Evolutionary conservation across 345 rosid species (phyloP).

Genomic region (Populus nigra): DNA sequence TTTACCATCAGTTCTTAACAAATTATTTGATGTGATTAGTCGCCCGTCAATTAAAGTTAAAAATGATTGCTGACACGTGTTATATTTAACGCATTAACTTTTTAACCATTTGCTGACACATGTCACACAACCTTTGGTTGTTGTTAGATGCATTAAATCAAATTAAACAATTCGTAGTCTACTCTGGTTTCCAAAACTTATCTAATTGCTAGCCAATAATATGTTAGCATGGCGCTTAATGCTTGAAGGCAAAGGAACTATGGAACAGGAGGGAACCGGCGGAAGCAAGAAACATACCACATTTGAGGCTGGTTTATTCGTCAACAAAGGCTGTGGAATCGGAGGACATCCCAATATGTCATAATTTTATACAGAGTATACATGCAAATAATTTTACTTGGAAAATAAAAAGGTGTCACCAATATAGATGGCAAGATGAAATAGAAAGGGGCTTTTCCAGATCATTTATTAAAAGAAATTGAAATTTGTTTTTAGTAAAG

Average conservation of each 20-base stretch:
- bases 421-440: neutral
- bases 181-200: neutral
- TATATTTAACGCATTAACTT: too few relatives aligned
- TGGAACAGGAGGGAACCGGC: neutral
- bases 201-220: neutral
- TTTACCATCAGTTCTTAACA: too few relatives aligned
- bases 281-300: neutral
- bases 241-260: neutral
- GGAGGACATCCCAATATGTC: neutral
- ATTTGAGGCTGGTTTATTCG: constrained; percentile 1
- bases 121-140: too few relatives aligned
- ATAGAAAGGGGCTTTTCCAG: neutral
- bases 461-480: neutral
- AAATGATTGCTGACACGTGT: too few relatives aligned
- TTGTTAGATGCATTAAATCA: too few relatives aligned
- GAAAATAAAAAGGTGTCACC: neutral
- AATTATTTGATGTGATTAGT: too few relatives aligned
- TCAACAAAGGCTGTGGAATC: neutral
- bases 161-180: neutral
- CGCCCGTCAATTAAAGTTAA: too few relatives aligned
- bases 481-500: neutral
- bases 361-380: neutral
- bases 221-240: neutral
- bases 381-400: neutral
- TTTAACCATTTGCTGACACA: too few relatives aligned